Base-by-base conservation (phyloP, 805 yeast species). In the Ogataea dorogensis region DNA sequence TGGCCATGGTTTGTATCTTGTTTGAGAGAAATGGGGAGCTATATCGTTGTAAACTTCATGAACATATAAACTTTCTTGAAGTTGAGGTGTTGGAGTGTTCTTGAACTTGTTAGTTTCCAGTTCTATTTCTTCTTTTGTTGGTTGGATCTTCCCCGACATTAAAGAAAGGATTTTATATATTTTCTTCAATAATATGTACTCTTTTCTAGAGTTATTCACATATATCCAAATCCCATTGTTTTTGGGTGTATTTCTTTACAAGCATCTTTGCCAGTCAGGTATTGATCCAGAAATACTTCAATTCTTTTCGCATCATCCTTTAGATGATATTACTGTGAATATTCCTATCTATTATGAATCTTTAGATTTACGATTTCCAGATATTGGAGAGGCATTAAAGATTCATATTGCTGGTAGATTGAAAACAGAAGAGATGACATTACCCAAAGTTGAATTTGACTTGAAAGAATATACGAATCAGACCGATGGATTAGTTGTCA, bases 1-100 rank as follows among this genome's bases (percentile, higher is more conserved):
- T 6, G 98, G 98, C 98, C 98, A 93, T 17, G 98, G 97, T 65
- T 85, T 91, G 63, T 89, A 93, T 31, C 98, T 63, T 0, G 98
- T 93, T 49, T 82, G 82, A 2, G 98, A 89, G 59, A 93, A 93
- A 58, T 93, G 98, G 7, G 80, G 50, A 0, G 98, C 98, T 18
- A 93, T 93, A 41, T 84, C 85, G 54, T 93, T 86, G 65, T 93
- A 93, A 8, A 93, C 95, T n/a, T 75, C 74, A 59, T 93, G 98
- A 1, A 93, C 98, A 53, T 75, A 81, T 33, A 71, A 71, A 31
- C 80, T 77, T 54, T 93, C 98, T 57, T 79, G 82, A 8, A 54
- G 47, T 22, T 65, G 68, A 1, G 87, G 80, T 14, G 70, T 70
- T 12, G 47, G 31, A 9, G 51, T 47, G 4, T 44, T 32, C 19